Evolutionary conservation across 306 rosid genomes (phyloP).

Genomic region (cucumber (Cucumis sativus)): DNA sequence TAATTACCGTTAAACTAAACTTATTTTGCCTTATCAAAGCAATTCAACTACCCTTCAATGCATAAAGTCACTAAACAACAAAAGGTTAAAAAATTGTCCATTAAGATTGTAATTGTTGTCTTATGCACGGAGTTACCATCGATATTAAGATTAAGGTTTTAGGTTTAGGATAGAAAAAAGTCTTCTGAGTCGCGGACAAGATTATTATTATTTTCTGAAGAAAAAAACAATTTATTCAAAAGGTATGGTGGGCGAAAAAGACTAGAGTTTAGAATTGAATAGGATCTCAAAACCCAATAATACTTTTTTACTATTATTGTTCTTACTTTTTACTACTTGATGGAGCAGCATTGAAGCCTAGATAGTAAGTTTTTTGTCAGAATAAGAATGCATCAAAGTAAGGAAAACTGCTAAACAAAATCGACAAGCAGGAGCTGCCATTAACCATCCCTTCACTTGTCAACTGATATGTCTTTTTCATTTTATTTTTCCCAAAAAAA

Average conservation of each 20-base stretch:
- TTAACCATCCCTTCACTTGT: not conserved
- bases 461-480: not conserved
- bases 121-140: too few relatives aligned
- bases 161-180: too few relatives aligned
- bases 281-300: not conserved
- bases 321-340: not conserved
- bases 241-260: too few relatives aligned
- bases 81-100: not conserved
- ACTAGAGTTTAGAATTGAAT: too few relatives aligned
- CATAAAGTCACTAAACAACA: not conserved
- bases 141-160: too few relatives aligned
- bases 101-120: too few relatives aligned
- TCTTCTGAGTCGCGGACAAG: too few relatives aligned
- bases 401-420: not conserved
- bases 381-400: conserved; percentile 4
- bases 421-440: conserved; percentile 1
- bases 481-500: not conserved
- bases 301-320: not conserved
- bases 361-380: not conserved
- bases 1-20: too few relatives aligned
- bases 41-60: too few relatives aligned
- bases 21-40: too few relatives aligned
- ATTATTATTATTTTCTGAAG: too few relatives aligned
- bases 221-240: too few relatives aligned
- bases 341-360: not conserved